Base-by-base conservation (phyloP, 2,329 filamentous ascomycete genomes). In the Botrytis medusae region DNA sequence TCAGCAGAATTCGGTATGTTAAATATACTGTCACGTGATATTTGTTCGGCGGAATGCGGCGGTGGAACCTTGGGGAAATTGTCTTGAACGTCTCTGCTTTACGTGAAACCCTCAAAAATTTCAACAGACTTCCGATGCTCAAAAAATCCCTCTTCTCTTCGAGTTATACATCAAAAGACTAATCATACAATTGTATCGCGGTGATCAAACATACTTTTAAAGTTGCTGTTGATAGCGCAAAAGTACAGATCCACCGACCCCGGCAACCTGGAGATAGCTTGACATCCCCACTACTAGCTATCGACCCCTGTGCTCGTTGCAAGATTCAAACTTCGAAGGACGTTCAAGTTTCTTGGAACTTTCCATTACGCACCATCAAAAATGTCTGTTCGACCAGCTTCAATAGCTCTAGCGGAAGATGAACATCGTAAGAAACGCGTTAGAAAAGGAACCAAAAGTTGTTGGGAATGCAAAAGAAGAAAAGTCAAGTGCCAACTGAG, bases 401-500 rank as follows among this genome's bases (percentile, higher is more conserved):
- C 70, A 44, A 25, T 25, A 32, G 61, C 46, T 25, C 29, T 54
- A 7, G 60, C 34, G 25, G 77, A 76, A 59, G 78, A 74, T 18
- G 79, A 79, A 34, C 77, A 76, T 32, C 78, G 76, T 32, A 76
- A 77, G 63, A 80, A 81, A 64, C 76, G 79, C 65, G 74, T 80
- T 10, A 73, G 80, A 18, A 89, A 88, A 71, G 87, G 87, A n/a
- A 89, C 87, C 0, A 82, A 81, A 42, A 88, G 86, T 72, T 89
- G 87, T 78, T 89, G 87, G 87, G 87, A 88, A 76, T 89, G 87
- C 82, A 80, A 80, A 74, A 83, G 85, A 69, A 83, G 87, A 37
- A 89, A 89, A 80, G 83, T 85, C 8, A 82, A 83, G 3, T 89
- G 87, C 77, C 83, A 82, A 25, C 85, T 86, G 74, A 78, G 81